These are phyloP conservation scores for Umbelopsis ramanniana DNA, from an alignment of 192 early-diverging fungal species.

Conservation along the genomic window DNA sequence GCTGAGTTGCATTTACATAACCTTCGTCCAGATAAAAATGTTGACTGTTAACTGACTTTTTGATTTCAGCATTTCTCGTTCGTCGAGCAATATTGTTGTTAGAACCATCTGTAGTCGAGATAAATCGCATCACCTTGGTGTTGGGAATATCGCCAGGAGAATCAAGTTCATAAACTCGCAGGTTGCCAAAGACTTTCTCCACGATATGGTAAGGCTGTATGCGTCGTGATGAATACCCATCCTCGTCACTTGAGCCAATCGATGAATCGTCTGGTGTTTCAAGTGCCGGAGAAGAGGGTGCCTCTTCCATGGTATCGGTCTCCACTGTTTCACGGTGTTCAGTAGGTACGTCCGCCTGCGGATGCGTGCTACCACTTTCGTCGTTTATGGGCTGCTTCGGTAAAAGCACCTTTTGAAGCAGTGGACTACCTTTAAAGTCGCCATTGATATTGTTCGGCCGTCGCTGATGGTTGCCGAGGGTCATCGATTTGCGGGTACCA, in stretches of 20 bases:
- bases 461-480: background rate
- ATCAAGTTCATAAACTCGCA: conserved; percentile 34
- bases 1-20: conserved; percentile 57
- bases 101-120: conserved; percentile 30
- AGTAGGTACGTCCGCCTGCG: conserved; percentile 32
- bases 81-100: conserved; percentile 30
- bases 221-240: background rate
- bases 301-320: conserved; percentile 32
- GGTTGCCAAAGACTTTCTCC: conserved; percentile 21
- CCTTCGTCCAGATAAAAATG: conserved; percentile 35
- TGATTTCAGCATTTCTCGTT: conserved; percentile 30
- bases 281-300: conserved; percentile 34
- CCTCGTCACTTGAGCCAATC: background rate
- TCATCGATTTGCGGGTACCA: background rate
- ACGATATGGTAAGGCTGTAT: conserved; percentile 22
- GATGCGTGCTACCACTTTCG: conserved; percentile 33
- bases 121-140: conserved; percentile 35
- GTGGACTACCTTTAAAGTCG: conserved; percentile 27
- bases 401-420: conserved; percentile 36
- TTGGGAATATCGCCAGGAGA: conserved; percentile 37
- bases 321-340: conserved; percentile 32
- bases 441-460: background rate
- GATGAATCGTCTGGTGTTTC: conserved; percentile 18
- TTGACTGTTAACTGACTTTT: conserved; percentile 12
- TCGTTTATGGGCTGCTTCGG: conserved; percentile 22